Percentiles rank a stretch among this genome's conserved stretches.
Conservation (phyloP, 139 green algal genomes). For the Chlamydomonas eustigma region DNA sequence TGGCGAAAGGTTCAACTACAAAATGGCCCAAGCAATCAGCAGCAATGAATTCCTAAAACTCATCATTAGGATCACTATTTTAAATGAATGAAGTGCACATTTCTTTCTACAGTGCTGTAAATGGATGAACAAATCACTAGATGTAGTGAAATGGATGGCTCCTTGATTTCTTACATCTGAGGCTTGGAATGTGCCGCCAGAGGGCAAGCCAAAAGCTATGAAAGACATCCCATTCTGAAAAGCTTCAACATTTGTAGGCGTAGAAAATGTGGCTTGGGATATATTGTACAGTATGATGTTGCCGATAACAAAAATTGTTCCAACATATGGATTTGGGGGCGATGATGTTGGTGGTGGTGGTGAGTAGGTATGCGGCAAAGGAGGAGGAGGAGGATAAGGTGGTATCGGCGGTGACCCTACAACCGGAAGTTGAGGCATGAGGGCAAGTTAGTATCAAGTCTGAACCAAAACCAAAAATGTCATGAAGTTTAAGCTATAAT, state of each 20-base stretch:
- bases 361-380: not conserved
- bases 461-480: not conserved
- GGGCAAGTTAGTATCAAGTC: not conserved
- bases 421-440: not conserved
- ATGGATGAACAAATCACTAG: not conserved
- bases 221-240: not conserved
- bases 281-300: not conserved
- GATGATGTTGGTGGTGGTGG: not conserved
- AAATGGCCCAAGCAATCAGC: too few species aligned
- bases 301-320: not conserved
- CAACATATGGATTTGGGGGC: not conserved
- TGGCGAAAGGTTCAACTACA: too few species aligned
- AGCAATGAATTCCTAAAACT: too few species aligned
- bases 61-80: too few species aligned
- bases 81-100: not conserved
- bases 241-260: not conserved
- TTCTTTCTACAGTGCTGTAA: not conserved
- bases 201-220: too few species aligned
- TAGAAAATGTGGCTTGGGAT: not conserved
- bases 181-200: too few species aligned
- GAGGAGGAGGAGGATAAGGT: not conserved
- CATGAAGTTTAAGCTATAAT: not conserved
- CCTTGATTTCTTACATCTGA: not conserved
- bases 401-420: too few species aligned
- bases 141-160: not conserved